Evolutionary conservation across 768 basidiomycete species (phyloP).

Genomic region (Russula vinacea): DNA sequence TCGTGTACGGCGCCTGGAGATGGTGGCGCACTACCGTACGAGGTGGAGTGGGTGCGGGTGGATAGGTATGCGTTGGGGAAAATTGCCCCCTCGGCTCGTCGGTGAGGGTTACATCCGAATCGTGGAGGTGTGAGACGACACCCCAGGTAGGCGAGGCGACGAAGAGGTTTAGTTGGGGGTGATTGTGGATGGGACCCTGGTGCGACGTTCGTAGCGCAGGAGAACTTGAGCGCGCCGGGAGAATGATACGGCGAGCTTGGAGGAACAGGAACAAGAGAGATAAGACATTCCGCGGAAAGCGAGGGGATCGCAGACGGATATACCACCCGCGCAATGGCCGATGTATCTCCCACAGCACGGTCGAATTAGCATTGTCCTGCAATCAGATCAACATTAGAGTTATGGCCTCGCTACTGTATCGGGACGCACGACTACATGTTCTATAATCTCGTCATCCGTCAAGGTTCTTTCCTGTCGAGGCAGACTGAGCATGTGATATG

Average conservation of each 20-base stretch:
- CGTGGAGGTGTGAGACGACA: slow-evolving; percentile 25
- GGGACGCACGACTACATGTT: slow-evolving; percentile 61
- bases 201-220: slow-evolving; percentile 37
- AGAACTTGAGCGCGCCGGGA: slow-evolving; percentile 38
- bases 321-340: slow-evolving; percentile 83
- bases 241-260: slow-evolving; percentile 35
- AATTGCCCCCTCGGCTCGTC: slow-evolving; percentile 29
- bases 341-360: slow-evolving; percentile 72
- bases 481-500: slow-evolving; percentile 26
- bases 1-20: slow-evolving; percentile 36
- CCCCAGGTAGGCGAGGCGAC: slow-evolving; percentile 14
- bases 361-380: slow-evolving; percentile 66
- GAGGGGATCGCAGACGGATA: slow-evolving; percentile 67
- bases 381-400: neutral
- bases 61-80: slow-evolving; percentile 38
- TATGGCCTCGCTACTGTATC: neutral
- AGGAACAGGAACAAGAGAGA: slow-evolving; percentile 39
- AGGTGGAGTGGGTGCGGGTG: slow-evolving; percentile 37
- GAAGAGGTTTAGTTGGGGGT: slow-evolving; percentile 1
- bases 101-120: slow-evolving; percentile 36
- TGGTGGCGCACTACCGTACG: slow-evolving; percentile 33
- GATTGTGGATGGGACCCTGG: neutral
- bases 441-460: slow-evolving; percentile 70
- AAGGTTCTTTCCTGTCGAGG: slow-evolving; percentile 64
- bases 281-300: slow-evolving; percentile 55